These are phyloP conservation scores for Pichia sp. DNA, from an alignment of 1,139 yeast species.

Conservation along the genomic window DNA sequence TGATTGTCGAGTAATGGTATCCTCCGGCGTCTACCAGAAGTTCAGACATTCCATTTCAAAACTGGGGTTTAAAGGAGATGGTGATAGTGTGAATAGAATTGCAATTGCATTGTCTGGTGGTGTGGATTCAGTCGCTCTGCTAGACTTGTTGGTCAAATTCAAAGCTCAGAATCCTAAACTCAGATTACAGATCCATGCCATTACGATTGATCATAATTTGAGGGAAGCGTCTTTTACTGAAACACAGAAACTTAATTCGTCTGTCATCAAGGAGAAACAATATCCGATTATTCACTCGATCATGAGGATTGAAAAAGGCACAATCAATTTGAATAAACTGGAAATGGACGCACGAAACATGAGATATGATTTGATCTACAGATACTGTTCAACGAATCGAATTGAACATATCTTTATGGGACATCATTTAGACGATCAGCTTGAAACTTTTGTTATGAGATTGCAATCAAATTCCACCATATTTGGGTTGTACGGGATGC, in stretches of 20 bases:
- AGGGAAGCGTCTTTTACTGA: conserved; percentile 18
- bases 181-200: conserved; percentile 15
- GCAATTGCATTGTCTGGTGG: conserved; percentile 67
- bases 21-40: no score
- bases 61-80: no score
- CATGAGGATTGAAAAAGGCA: conserved; percentile 23
- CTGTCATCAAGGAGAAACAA: conserved; percentile 34
- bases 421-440: conserved; percentile 64
- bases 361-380: conserved; percentile 38
- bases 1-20: no score
- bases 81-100: conserved; percentile 1
- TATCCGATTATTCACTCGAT: conserved; percentile 45
- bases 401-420: conserved; percentile 41
- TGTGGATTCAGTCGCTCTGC: conserved; percentile 68
- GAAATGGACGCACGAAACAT: conserved; percentile 52
- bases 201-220: conserved; percentile 22
- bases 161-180: conserved; percentile 12
- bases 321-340: conserved; percentile 11
- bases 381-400: conserved; percentile 29
- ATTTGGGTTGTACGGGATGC: conserved; percentile 47
- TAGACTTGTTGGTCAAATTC: conserved; percentile 35
- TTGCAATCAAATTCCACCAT: conserved; percentile 46
- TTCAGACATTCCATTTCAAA: no score
- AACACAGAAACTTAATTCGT: conserved; percentile 22
- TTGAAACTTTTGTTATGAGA: conserved; percentile 61